phyloP scores from a whole-genome alignment of 495 filamentous ascomycete species.

The Sabuloglossum arenarium region DNA sequence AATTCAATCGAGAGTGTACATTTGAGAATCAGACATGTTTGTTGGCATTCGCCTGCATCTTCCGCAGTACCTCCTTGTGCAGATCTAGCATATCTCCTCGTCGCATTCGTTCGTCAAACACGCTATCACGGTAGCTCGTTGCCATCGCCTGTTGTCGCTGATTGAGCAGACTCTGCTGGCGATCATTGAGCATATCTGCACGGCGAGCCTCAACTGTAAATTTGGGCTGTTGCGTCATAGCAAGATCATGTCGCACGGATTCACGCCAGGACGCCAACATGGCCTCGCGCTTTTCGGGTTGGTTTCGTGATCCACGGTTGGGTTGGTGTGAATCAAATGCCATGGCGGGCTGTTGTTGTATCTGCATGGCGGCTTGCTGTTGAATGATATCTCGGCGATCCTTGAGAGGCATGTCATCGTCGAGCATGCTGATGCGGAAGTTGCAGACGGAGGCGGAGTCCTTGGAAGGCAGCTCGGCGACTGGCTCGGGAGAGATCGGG shows the following conservation, averaged over 20 bases:
- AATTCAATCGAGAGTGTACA: too few species aligned
- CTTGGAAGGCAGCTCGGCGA: constrained; percentile 13
- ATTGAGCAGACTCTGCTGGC: constrained; percentile 22
- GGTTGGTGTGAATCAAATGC: constrained; percentile 40
- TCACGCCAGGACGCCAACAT: constrained; percentile 59
- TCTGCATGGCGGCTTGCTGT: constrained; percentile 10
- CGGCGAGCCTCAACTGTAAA: constrained; percentile 19
- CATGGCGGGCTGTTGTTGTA: constrained; percentile 6
- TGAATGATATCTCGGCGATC: constrained; percentile 36
- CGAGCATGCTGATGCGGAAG: constrained; percentile 12
- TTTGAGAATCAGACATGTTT: constrained; percentile 16
- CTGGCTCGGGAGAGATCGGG: constrained; percentile 12
- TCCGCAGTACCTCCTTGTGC: constrained; percentile 63
- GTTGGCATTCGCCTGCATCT: constrained; percentile 59
- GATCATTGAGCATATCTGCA: constrained; percentile 23
- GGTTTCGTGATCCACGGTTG: constrained; percentile 19
- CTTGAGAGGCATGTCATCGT: constrained; percentile 58
- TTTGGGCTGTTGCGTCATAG: constrained; percentile 21
- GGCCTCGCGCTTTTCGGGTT: constrained; percentile 29
- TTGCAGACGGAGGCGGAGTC: constrained; percentile 8
- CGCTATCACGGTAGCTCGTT: constrained; percentile 19
- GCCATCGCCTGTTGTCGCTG: constrained; percentile 21
- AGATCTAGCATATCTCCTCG: constrained; percentile 51
- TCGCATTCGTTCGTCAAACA: constrained; percentile 56
- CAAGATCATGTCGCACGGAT: constrained; percentile 42